Evolutionary conservation across 1,139 yeast species (phyloP).

Genomic region (Saccharomyces uvarum): DNA sequence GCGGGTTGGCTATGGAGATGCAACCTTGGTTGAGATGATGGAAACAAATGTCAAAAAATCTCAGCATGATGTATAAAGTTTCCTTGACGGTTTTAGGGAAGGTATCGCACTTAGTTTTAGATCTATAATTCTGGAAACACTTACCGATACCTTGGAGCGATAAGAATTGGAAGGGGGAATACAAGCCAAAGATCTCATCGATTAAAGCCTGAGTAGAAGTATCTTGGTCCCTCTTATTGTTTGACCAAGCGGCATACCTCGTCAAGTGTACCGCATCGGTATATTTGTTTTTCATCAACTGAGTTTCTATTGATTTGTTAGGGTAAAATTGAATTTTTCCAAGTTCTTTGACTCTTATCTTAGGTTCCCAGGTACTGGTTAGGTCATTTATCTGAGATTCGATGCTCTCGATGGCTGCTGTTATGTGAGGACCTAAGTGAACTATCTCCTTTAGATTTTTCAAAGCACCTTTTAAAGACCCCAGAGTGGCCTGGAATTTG

Average conservation of each 20-base stretch:
- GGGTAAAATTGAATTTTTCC: constrained; percentile 5
- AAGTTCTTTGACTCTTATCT: constrained; percentile 11
- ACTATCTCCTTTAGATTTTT: neutral
- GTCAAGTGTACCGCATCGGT: constrained; percentile 21
- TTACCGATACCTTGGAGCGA: constrained; percentile 28
- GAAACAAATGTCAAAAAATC: constrained; percentile 28
- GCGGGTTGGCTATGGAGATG: constrained; percentile 22
- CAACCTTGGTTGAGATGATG: constrained; percentile 20
- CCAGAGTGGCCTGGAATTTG: neutral
- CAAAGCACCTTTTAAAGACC: neutral
- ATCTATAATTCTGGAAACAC: constrained; percentile 9
- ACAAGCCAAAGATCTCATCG: constrained; percentile 28
- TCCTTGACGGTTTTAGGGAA: constrained; percentile 16
- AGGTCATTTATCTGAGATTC: constrained; percentile 15
- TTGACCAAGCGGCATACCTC: constrained; percentile 18
- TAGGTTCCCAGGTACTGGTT: constrained; percentile 17
- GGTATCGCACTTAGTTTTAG: constrained; percentile 11
- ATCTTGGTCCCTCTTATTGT: constrained; percentile 9
- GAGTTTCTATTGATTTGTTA: constrained; percentile 23
- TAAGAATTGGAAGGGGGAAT: constrained; percentile 23
- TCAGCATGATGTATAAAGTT: constrained; percentile 25
- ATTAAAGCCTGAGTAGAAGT: constrained; percentile 20
- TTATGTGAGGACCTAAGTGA: constrained; percentile 8
- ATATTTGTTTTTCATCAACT: constrained; percentile 24
- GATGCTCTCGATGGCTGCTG: constrained; percentile 11